A percentile compares a stretch with the other conserved stretches of the same genome.
phyloP scores from a whole-genome alignment of 495 filamentous ascomycete species.

The Penicillium cosmopolitanum region DNA sequence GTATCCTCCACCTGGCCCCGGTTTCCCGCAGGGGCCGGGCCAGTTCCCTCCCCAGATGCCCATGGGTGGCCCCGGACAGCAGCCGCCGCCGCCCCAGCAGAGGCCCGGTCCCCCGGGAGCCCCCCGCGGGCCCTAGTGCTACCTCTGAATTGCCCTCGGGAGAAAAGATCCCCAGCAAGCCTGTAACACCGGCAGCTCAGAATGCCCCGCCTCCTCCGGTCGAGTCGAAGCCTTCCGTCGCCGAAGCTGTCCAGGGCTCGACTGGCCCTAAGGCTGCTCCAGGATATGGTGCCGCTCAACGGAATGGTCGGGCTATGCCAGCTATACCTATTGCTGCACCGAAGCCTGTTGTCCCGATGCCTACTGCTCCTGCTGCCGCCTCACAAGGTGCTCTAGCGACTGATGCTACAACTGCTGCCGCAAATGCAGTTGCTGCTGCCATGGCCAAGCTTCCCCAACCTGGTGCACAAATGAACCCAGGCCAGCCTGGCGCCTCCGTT shows the following conservation, averaged over 20 bases:
- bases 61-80: slow-evolving; percentile 54
- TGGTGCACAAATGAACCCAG: slow-evolving; percentile 47
- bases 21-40: slow-evolving; percentile 68
- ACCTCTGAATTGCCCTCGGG: slow-evolving; percentile 50
- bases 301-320: slow-evolving; percentile 71
- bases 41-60: slow-evolving; percentile 59
- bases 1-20: slow-evolving; percentile 80
- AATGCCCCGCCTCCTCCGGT: slow-evolving; percentile 59
- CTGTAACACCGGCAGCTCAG: slow-evolving; percentile 43
- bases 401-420: slow-evolving; percentile 81
- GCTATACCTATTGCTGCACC: slow-evolving; percentile 61
- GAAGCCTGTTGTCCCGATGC: slow-evolving; percentile 45
- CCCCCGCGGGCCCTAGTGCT: slow-evolving; percentile 35
- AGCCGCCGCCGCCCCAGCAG: slow-evolving; percentile 52
- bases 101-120: slow-evolving; percentile 39
- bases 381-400: slow-evolving; percentile 47
- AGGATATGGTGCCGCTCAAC: slow-evolving; percentile 43
- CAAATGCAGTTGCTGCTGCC: slow-evolving; percentile 82
- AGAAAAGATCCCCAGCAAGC: slow-evolving; percentile 41
- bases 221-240: slow-evolving; percentile 67
- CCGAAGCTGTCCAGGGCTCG: slow-evolving; percentile 54
- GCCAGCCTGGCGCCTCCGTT: slow-evolving; percentile 54
- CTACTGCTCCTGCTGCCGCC: slow-evolving; percentile 34
- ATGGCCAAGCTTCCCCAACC: slow-evolving; percentile 78
- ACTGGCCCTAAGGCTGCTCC: slow-evolving; percentile 49